Evolutionary conservation across 2,329 filamentous ascomycete species (phyloP).

Genomic region (Apiospora sp.): DNA sequence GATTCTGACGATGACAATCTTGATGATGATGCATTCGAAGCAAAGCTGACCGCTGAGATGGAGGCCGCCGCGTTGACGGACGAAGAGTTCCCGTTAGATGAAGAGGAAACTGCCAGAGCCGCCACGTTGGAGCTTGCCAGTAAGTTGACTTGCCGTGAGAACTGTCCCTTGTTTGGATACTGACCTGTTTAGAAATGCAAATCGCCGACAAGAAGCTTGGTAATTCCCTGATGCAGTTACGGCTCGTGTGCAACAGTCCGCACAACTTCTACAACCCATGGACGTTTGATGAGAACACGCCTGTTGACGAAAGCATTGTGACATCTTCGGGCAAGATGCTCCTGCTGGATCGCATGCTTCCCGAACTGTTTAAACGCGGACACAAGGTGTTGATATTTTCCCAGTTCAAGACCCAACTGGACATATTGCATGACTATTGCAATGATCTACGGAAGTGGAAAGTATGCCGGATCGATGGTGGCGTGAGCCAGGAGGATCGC

Average conservation of each 20-base stretch:
- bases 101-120: slow-evolving; percentile 70
- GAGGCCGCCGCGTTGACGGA: slow-evolving; percentile 50
- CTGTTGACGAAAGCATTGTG: slow-evolving; percentile 81
- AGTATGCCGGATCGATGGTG: slow-evolving; percentile 89
- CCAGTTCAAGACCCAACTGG: slow-evolving; percentile 93
- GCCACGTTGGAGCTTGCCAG: slow-evolving; percentile 80
- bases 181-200: slow-evolving; percentile 68
- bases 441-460: slow-evolving; percentile 79
- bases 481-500: slow-evolving; percentile 77
- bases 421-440: slow-evolving; percentile 90
- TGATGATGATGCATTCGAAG: slow-evolving; percentile 86
- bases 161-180: not conserved
- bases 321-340: slow-evolving; percentile 96
- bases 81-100: slow-evolving; percentile 46
- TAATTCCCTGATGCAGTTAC: slow-evolving; percentile 99
- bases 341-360: slow-evolving; percentile 85
- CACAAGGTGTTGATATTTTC: slow-evolving; percentile 97
- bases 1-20: slow-evolving; percentile 69
- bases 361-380: slow-evolving; percentile 72
- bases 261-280: slow-evolving; percentile 98
- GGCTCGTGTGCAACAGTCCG: slow-evolving; percentile 97
- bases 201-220: slow-evolving; percentile 91
- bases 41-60: slow-evolving; percentile 73
- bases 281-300: slow-evolving; percentile 63
- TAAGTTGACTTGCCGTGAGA: slow-evolving; percentile 50